Evolutionary conservation across 768 basidiomycete species (phyloP).

Genomic region (Phlebiopsis flavidoalba): DNA sequence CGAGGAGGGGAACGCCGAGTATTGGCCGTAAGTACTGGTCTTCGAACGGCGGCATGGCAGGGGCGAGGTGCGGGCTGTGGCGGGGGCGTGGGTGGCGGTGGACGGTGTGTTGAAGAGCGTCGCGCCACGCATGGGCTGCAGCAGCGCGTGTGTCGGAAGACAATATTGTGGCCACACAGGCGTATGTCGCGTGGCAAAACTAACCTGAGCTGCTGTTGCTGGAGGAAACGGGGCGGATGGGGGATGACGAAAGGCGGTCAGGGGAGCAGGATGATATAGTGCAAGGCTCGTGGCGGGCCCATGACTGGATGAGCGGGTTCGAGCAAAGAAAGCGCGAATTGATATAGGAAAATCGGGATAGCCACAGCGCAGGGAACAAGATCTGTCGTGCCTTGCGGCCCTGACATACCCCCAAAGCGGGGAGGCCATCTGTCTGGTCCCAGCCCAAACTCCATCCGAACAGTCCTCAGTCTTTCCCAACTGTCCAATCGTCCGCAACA

Average conservation of each 20-base stretch:
- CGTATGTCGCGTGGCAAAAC: not conserved
- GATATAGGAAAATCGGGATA: conserved; percentile 10
- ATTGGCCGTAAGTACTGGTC: conserved; percentile 6
- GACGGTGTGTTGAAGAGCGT: not conserved
- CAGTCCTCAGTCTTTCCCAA: not conserved
- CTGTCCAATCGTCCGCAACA: conserved; percentile 13
- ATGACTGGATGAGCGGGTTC: conserved; percentile 18
- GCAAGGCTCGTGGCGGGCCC: conserved; percentile 13
- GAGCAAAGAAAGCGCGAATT: conserved; percentile 7
- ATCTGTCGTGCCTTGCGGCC: conserved; percentile 13
- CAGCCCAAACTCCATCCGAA: conserved; percentile 12
- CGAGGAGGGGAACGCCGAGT: not conserved
- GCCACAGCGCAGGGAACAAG: conserved; percentile 1
- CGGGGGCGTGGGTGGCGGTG: not conserved
- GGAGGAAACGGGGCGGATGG: not conserved
- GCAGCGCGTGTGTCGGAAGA: not conserved
- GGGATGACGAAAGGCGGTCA: conserved; percentile 12
- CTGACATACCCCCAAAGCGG: conserved; percentile 16
- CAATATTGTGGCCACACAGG: too few relatives aligned
- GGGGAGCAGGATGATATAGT: conserved; percentile 17
- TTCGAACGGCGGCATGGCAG: conserved; percentile 4
- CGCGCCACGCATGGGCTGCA: not conserved
- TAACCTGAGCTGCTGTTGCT: conserved; percentile 7
- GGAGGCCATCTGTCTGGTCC: conserved; percentile 9
- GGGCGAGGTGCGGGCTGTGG: conserved; percentile 2